Evolutionary conservation across 2,329 filamentous ascomycete genomes (phyloP).

Genomic region (Cadophora luteo-olivacea): DNA sequence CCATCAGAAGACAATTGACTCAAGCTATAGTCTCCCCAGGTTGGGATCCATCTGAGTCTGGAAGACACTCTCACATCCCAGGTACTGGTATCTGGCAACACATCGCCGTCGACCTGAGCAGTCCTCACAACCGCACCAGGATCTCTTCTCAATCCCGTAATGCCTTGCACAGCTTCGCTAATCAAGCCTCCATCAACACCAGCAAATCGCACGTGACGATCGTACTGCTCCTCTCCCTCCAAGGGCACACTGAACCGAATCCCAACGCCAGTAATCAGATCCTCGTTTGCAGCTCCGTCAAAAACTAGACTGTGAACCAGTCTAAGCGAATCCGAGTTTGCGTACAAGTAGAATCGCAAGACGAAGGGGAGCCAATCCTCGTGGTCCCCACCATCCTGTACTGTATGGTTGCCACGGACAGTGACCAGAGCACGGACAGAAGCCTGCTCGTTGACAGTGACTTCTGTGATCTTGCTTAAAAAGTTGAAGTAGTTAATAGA

Average conservation of each 20-base stretch:
- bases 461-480: conserved; percentile 57
- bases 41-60: conserved; percentile 61
- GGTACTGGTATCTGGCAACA: conserved; percentile 51
- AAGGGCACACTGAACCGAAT: conserved; percentile 63
- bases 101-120: conserved; percentile 57
- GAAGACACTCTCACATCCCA: conserved; percentile 55
- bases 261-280: conserved; percentile 61
- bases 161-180: conserved; percentile 63
- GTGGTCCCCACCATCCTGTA: conserved; percentile 45
- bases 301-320: conserved; percentile 63
- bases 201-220: conserved; percentile 64
- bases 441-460: conserved; percentile 52
- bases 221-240: conserved; percentile 57
- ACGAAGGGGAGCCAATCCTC: conserved; percentile 60
- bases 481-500: conserved; percentile 53
- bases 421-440: conserved; percentile 55
- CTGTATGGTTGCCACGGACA: conserved; percentile 36
- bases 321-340: conserved; percentile 60
- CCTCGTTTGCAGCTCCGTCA: conserved; percentile 54
- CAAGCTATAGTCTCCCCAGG: conserved; percentile 64
- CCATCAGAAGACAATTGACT: conserved; percentile 65
- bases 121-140: conserved; percentile 56
- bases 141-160: conserved; percentile 63
- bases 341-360: conserved; percentile 64
- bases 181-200: conserved; percentile 62